Percentiles rank a stretch among this genome's conserved stretches.
Evolutionary conservation across 768 basidiomycete genomes (phyloP).

Genomic region (Serendipita indica): DNA sequence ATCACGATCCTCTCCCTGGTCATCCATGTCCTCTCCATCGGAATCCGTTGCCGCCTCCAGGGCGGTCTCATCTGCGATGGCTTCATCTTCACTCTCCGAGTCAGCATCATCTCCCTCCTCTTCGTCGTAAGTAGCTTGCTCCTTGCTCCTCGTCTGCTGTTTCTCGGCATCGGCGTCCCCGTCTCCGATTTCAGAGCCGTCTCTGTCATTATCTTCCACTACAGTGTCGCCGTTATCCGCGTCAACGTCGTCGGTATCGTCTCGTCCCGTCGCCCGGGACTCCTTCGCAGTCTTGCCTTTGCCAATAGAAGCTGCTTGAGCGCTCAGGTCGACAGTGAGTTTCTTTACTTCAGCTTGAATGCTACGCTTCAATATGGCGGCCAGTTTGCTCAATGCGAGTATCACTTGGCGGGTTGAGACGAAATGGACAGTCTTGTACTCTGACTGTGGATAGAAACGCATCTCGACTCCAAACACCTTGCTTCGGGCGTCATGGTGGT

Average conservation of each 20-base stretch:
- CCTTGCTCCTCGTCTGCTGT: slow-evolving; percentile 50
- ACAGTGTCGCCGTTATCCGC: slow-evolving; percentile 37
- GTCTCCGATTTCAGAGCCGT: slow-evolving; percentile 63
- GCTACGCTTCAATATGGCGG: slow-evolving; percentile 78
- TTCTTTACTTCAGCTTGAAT: slow-evolving; percentile 76
- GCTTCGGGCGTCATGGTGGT: slow-evolving; percentile 50
- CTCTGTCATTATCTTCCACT: slow-evolving; percentile 36
- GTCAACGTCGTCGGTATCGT: slow-evolving; percentile 37
- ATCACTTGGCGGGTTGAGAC: slow-evolving; percentile 60
- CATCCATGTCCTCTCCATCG: slow-evolving; percentile 26
- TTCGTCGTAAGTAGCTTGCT: slow-evolving; percentile 63
- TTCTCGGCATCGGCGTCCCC: slow-evolving; percentile 73
- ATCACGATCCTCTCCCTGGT: slow-evolving; percentile 22
- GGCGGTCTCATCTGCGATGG: slow-evolving; percentile 36
- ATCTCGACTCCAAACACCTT: slow-evolving; percentile 72
- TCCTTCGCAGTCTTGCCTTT: slow-evolving; percentile 45
- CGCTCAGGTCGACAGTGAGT: slow-evolving; percentile 61
- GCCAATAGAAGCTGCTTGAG: slow-evolving; percentile 67
- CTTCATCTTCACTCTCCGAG: slow-evolving; percentile 29
- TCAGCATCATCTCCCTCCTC: slow-evolving; percentile 42
- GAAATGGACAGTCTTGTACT: slow-evolving; percentile 74
- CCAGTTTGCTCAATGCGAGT: slow-evolving; percentile 50
- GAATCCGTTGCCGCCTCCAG: slow-evolving; percentile 46
- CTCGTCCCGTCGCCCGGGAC: slow-evolving; percentile 30
- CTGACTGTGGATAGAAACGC: slow-evolving; percentile 69